Evolutionary conservation across 805 yeast species (phyloP), one percentile per base, ranked within the genome.

Genomic region (Saccharomycopsis sp.): DNA sequence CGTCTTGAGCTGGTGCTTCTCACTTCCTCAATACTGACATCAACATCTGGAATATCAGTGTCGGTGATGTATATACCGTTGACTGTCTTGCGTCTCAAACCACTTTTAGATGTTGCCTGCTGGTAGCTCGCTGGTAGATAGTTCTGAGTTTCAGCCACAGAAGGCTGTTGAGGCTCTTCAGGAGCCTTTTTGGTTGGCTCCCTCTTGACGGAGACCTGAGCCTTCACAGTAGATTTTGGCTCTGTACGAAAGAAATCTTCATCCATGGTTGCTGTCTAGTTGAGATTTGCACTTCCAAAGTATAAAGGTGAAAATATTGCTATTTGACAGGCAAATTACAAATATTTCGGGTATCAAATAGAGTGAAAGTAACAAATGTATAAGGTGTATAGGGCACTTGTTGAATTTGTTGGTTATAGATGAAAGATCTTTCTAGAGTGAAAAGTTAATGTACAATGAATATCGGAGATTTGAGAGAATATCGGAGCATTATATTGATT

Each of bases 1-100:
- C 53, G 53, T 21, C 54, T 37, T 14, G 60, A 57, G 24, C 29
- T 46, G 14, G 57, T 48, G 29, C 57, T 54, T 20, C 40, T 24
- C 16, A 48, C 46, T 9, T 54, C 57, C 34, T 40, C 37, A 18
- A 52, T 14, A 9, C n/a, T 20, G 14, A 34, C 29, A 34, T 34
- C 18, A 4, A 18, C 21, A 44, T 44, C 48, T 12, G 8, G 48
- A 20, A 44, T 44, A 12, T 44, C 21, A 4, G 18, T 44, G 20
- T 44, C 48, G 4, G 48, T 44, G 16, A 44, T 20, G 16, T 44
- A 44, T 12, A 20, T 20, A 5, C 48, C 48, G 16, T 44, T 44
- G 21, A 44, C 21, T 5, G 21, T 44, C 4, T 44, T 44, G 21
- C 37, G 37, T 29, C 37, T 12, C 37, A 5, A 12, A 7, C 12